Percentiles rank a stretch among this genome's conserved stretches.
Conservation (phyloP, 495 filamentous ascomycete species). For the Aspergillus affinis region DNA sequence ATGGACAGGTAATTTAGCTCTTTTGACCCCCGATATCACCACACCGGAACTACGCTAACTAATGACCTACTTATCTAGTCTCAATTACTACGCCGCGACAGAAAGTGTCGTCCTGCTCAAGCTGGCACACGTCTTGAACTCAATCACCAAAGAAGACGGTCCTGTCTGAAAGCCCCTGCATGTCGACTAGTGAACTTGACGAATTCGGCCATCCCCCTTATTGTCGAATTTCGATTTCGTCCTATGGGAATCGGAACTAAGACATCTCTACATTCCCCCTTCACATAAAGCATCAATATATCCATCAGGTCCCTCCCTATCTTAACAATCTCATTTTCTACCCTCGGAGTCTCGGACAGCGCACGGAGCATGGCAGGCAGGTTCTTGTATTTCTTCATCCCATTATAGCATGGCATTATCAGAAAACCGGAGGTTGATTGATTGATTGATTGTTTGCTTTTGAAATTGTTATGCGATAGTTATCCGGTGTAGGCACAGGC, state of each 20-base stretch:
- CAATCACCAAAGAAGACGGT: conserved; percentile 42
- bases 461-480: background rate
- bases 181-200: background rate
- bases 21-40: background rate
- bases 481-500: background rate
- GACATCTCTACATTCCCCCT: no score
- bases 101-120: conserved; percentile 93
- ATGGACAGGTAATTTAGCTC: conserved; percentile 63
- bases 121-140: conserved; percentile 54
- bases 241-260: no score
- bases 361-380: background rate
- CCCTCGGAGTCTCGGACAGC: background rate
- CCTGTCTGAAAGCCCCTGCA: background rate
- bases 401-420: background rate
- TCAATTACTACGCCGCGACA: conserved; percentile 96
- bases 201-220: background rate
- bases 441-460: background rate
- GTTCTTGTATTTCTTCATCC: background rate
- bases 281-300: no score
- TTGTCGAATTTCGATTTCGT: background rate
- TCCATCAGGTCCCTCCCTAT: background rate
- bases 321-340: background rate
- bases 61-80: conserved; percentile 19
- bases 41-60: conserved; percentile 8
- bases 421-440: background rate